phyloP scores from a whole-genome alignment of 371 early-diverging fungal genomes.

The Paraphysoderma sedebokerense region DNA sequence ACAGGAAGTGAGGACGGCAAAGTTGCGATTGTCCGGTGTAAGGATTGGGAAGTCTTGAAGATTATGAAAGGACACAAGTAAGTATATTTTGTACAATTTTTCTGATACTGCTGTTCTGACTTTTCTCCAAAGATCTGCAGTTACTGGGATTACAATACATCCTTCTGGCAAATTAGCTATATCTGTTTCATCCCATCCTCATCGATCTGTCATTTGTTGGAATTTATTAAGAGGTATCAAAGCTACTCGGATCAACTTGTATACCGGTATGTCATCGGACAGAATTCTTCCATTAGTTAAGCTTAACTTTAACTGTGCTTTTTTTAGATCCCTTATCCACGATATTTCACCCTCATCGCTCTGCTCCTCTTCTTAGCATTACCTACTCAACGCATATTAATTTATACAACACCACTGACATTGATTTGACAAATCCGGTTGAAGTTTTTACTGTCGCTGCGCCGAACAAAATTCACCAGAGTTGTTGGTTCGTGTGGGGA shows the following conservation, averaged over 20 bases:
- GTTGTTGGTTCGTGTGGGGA: too few relatives aligned
- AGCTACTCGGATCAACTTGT: slow-evolving; percentile 47
- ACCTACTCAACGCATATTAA: too few relatives aligned
- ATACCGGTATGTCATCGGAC: too few relatives aligned
- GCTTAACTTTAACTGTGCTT: too few relatives aligned
- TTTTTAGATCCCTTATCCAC: too few relatives aligned
- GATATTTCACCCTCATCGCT: too few relatives aligned
- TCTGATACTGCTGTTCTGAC: background rate
- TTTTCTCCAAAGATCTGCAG: slow-evolving; percentile 6
- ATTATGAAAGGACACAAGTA: slow-evolving; percentile 80
- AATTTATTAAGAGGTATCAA: slow-evolving; percentile 72
- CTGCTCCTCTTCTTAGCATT: too few relatives aligned
- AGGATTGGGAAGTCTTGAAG: slow-evolving; percentile 91
- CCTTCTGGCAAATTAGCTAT: slow-evolving; percentile 83
- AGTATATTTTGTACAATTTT: slow-evolving; percentile 5
- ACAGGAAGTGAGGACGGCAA: slow-evolving; percentile 77
- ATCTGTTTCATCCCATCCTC: slow-evolving; percentile 61
- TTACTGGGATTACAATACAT: slow-evolving; percentile 59
- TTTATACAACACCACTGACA: too few relatives aligned
- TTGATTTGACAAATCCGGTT: too few relatives aligned
- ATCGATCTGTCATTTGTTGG: slow-evolving; percentile 72
- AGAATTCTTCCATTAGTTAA: too few relatives aligned
- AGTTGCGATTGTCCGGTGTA: slow-evolving; percentile 71
- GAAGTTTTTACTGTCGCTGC: too few relatives aligned
- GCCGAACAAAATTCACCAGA: too few relatives aligned